phyloP scores from a whole-genome alignment of 768 basidiomycete species.

The Porphyrellus cyaneotinctus region DNA sequence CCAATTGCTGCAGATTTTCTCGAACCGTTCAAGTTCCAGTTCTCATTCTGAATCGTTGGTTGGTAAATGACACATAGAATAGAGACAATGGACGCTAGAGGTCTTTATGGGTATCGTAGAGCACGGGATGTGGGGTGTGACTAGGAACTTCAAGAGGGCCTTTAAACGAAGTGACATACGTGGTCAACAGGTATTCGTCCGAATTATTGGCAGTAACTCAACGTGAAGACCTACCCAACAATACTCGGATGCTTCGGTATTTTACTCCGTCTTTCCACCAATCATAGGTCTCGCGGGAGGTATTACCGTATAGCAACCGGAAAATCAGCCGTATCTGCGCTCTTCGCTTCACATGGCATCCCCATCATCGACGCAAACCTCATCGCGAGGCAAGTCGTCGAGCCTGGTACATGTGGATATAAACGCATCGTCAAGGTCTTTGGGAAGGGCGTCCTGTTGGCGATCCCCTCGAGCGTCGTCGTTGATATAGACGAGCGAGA shows the following conservation, averaged over 20 bases:
- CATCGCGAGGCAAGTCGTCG: constrained; percentile 80
- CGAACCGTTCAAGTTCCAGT: too few relatives aligned
- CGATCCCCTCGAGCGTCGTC: neutral
- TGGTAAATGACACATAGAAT: too few relatives aligned
- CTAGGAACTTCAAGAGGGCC: too few relatives aligned
- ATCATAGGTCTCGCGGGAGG: constrained; percentile 96
- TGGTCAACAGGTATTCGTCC: too few relatives aligned
- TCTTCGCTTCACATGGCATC: constrained; percentile 61
- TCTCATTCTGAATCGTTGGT: too few relatives aligned
- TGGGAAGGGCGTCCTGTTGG: constrained; percentile 60
- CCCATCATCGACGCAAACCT: constrained; percentile 94
- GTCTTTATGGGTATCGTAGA: too few relatives aligned
- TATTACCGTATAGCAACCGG: constrained; percentile 95
- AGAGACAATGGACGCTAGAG: too few relatives aligned
- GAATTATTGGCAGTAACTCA: too few relatives aligned
- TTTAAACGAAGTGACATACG: too few relatives aligned
- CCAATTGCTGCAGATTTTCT: too few relatives aligned
- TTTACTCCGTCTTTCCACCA: constrained; percentile 32
- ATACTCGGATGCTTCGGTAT: constrained; percentile 17
- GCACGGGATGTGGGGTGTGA: too few relatives aligned
- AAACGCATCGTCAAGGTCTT: constrained; percentile 64
- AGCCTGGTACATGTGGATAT: constrained; percentile 76
- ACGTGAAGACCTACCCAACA: too few relatives aligned
- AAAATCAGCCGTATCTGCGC: constrained; percentile 85
- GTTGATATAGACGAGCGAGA: neutral